These are phyloP conservation scores for Fusarium circinatum DNA, from an alignment of 2,329 filamentous ascomycete species.

Conservation along the genomic window DNA sequence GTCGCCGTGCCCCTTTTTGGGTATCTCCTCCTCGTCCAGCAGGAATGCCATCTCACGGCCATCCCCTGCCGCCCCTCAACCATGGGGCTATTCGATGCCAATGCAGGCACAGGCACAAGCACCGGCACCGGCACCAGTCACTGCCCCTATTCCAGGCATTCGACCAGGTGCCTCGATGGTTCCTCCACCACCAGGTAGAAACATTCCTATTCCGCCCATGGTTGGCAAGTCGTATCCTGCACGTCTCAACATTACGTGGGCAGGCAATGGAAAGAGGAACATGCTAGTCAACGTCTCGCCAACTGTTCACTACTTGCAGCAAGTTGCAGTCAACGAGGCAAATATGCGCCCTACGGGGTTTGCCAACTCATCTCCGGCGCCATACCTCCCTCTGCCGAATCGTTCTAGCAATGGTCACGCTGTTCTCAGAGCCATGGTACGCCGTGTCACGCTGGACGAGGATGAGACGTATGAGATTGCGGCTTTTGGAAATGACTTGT, in stretches of 20 bases:
- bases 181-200: conserved; percentile 9
- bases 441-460: conserved; percentile 37
- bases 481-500: conserved; percentile 43
- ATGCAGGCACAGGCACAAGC: neutral
- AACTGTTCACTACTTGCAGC: conserved; percentile 49
- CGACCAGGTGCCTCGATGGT: neutral
- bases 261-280: conserved; percentile 44
- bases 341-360: conserved; percentile 27
- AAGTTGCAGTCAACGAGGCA: conserved; percentile 36
- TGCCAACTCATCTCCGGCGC: neutral
- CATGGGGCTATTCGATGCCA: conserved; percentile 15
- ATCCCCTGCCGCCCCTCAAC: conserved; percentile 5
- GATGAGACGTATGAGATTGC: conserved; percentile 39
- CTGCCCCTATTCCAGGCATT: conserved; percentile 1
- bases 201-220: conserved; percentile 8
- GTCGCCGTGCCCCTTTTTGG: conserved; percentile 9
- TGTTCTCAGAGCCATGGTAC: conserved; percentile 28
- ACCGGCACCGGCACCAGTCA: neutral
- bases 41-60: conserved; percentile 3
- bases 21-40: conserved; percentile 9
- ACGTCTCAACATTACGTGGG: conserved; percentile 44
- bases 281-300: conserved; percentile 44
- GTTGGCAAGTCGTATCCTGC: conserved; percentile 32
- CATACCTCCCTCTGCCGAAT: conserved; percentile 2
- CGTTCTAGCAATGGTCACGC: conserved; percentile 6